phyloP scores from a whole-genome alignment of 805 yeast species.

The Candida michaelii region DNA sequence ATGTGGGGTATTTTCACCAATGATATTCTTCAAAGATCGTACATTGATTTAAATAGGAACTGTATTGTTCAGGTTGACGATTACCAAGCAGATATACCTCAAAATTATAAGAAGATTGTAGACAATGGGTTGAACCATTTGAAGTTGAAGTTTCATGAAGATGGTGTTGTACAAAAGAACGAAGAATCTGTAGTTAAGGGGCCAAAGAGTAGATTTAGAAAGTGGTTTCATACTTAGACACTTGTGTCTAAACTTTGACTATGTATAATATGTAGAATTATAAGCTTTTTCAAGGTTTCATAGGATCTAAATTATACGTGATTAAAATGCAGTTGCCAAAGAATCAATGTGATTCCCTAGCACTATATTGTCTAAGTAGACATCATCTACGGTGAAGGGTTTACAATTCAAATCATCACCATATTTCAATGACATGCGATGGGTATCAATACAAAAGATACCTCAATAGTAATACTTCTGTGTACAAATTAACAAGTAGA shows the following conservation, averaged over 20 bases:
- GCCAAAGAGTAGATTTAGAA: constrained; percentile 35
- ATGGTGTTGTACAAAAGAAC: not conserved
- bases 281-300: too few species aligned
- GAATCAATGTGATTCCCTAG: too few species aligned
- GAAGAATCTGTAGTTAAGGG: constrained; percentile 6
- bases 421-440: too few species aligned
- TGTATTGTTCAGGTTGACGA: constrained; percentile 31
- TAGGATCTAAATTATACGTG: too few species aligned
- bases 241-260: not conserved
- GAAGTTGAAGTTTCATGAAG: constrained; percentile 31
- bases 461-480: too few species aligned
- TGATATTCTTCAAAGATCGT: constrained; percentile 27
- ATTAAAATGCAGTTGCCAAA: too few species aligned
- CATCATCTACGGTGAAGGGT: too few species aligned
- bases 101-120: constrained; percentile 26
- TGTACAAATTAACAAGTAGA: too few species aligned
- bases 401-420: too few species aligned
- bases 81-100: constrained; percentile 20
- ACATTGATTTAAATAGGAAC: constrained; percentile 32
- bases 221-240: constrained; percentile 27
- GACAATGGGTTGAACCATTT: constrained; percentile 34
- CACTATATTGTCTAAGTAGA: too few species aligned
- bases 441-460: too few species aligned
- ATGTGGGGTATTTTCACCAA: constrained; percentile 39
- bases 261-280: too few species aligned